These are phyloP conservation scores for Verticillium albo-atrum DNA, from an alignment of 2,329 filamentous ascomycete genomes.

Conservation along the genomic window DNA sequence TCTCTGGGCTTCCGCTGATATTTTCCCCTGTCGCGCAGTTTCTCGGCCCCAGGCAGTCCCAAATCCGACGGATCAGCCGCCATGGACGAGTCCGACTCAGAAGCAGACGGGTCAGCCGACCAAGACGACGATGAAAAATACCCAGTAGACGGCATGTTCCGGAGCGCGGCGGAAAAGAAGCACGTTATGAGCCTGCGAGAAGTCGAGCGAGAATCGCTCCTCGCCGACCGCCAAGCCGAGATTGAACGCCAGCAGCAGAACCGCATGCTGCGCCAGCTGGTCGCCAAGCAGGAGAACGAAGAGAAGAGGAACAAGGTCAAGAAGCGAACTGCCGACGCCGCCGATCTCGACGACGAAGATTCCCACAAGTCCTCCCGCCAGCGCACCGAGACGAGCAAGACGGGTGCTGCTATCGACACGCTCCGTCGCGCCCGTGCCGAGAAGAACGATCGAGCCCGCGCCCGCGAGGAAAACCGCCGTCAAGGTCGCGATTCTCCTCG, in stretches of 20 bases:
- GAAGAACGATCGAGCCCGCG: constrained; percentile 59
- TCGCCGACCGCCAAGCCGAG: constrained; percentile 81
- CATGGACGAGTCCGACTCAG: constrained; percentile 84
- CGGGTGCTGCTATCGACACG: constrained; percentile 61
- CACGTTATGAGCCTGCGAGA: constrained; percentile 84
- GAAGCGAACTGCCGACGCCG: constrained; percentile 74
- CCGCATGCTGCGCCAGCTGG: constrained; percentile 71
- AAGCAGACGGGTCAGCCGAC: constrained; percentile 37
- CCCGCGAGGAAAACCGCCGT: constrained; percentile 55
- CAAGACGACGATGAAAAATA: constrained; percentile 64
- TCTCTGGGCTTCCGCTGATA: background rate
- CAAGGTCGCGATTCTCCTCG: constrained; percentile 42
- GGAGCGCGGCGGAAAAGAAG: constrained; percentile 67
- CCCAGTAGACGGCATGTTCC: constrained; percentile 83
- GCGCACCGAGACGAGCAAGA: constrained; percentile 61
- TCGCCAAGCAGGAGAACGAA: constrained; percentile 61
- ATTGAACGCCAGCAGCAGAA: constrained; percentile 81
- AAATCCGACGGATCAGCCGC: constrained; percentile 76
- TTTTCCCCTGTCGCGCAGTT: constrained; percentile 41
- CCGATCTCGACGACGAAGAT: constrained; percentile 72
- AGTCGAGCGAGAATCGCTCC: constrained; percentile 83
- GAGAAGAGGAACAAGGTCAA: constrained; percentile 58
- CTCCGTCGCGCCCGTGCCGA: constrained; percentile 58
- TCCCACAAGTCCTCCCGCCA: constrained; percentile 67
- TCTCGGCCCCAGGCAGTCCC: constrained; percentile 63